phyloP scores from a whole-genome alignment of 768 basidiomycete species.

The Mycena polygramma region DNA sequence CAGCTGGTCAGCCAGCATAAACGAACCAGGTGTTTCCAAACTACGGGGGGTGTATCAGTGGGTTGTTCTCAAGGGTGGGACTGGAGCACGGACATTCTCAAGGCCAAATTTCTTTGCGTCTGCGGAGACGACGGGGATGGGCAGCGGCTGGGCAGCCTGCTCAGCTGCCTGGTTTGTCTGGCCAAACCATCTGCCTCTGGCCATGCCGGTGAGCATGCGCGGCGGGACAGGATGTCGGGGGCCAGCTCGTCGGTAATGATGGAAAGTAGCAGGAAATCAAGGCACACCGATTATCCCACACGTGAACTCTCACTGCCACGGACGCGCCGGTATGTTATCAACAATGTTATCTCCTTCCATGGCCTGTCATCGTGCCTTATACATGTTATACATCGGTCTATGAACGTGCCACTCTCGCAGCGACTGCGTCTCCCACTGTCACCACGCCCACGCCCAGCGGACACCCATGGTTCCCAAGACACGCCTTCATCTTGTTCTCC shows the following conservation, averaged over 20 bases:
- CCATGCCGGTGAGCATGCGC: conserved; percentile 38
- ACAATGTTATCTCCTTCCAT: too few relatives aligned
- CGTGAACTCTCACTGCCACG: too few relatives aligned
- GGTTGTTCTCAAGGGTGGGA: conserved; percentile 8
- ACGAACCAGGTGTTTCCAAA: conserved; percentile 97
- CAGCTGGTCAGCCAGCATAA: neutral
- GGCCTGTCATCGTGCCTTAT: too few relatives aligned
- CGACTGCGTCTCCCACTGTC: conserved; percentile 72
- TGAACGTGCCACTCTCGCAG: neutral
- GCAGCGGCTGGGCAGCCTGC: conserved; percentile 45
- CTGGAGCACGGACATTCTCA: conserved; percentile 83
- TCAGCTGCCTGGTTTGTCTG: conserved; percentile 38
- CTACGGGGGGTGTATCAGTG: conserved; percentile 54
- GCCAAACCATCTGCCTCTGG: conserved; percentile 55
- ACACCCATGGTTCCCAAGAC: conserved; percentile 77
- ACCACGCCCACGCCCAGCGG: conserved; percentile 64
- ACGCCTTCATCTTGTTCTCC: conserved; percentile 61
- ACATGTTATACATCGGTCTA: too few relatives aligned
- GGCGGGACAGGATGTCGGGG: conserved; percentile 24
- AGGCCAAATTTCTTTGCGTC: conserved; percentile 94
- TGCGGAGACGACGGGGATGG: conserved; percentile 60
- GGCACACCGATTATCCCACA: conserved; percentile 3
- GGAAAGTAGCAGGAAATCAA: neutral
- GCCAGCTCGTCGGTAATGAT: conserved; percentile 21
- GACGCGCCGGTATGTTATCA: too few relatives aligned